These are phyloP conservation scores for Nothopassalora personata DNA, from an alignment of 2,329 filamentous ascomycete species.

Conservation along the genomic window DNA sequence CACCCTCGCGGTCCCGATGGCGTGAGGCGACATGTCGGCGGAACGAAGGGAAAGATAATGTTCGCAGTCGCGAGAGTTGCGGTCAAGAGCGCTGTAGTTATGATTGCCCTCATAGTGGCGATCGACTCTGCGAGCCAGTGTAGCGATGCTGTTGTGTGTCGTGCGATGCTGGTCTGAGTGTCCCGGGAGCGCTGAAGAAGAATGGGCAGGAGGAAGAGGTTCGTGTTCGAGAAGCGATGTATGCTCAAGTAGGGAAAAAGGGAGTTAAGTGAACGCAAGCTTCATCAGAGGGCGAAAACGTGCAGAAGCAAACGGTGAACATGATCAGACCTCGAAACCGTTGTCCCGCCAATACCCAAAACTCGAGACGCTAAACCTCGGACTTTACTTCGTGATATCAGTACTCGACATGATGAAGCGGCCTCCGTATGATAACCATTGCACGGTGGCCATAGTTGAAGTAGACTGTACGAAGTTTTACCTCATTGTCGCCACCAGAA, in stretches of 20 bases:
- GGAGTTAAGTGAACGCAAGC: not conserved
- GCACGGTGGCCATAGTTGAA: no score
- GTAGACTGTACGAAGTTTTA: no score
- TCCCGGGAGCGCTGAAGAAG: no score
- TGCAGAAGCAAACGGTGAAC: not conserved
- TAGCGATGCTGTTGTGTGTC: not conserved
- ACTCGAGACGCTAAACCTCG: not conserved
- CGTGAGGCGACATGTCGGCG: slow-evolving; percentile 39
- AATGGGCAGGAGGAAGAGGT: no score
- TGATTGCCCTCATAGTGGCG: not conserved
- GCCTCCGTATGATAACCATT: no score
- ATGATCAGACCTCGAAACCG: not conserved
- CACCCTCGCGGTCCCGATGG: slow-evolving; percentile 27
- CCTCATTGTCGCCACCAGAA: no score
- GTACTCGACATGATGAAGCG: no score
- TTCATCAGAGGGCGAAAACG: not conserved
- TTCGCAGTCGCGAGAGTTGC: slow-evolving; percentile 34
- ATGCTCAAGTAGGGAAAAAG: no score
- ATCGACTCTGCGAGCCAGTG: not conserved
- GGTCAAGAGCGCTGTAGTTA: not conserved
- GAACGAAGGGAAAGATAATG: slow-evolving; percentile 46
- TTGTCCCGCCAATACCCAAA: not conserved
- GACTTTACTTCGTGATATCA: not conserved
- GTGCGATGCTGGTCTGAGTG: no score
- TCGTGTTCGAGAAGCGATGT: no score